Conservation (phyloP, 495 filamentous ascomycete genomes). For the Hapsidospora chrysogenum region DNA sequence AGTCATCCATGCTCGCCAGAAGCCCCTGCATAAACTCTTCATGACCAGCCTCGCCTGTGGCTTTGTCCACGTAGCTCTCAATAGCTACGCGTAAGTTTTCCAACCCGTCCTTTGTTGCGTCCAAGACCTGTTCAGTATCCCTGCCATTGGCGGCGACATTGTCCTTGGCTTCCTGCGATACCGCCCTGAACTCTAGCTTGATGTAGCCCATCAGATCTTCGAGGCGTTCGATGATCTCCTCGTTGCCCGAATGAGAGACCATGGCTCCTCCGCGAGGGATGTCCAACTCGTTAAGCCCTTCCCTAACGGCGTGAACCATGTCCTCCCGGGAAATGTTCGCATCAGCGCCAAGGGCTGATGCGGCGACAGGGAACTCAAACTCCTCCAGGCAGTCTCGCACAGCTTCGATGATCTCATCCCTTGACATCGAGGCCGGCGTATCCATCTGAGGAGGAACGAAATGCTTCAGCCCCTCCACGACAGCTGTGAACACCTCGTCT, state of each 20-base stretch:
- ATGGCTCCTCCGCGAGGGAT: slow-evolving; percentile 22
- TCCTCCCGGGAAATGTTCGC: slow-evolving; percentile 27
- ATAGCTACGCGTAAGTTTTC: slow-evolving; percentile 66
- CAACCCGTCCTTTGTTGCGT: slow-evolving; percentile 72
- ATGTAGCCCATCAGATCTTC: slow-evolving; percentile 61
- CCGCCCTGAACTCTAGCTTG: slow-evolving; percentile 42
- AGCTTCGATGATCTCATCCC: slow-evolving; percentile 59
- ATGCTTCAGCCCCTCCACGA: slow-evolving; percentile 67
- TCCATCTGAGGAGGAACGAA: slow-evolving; percentile 56
- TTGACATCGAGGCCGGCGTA: slow-evolving; percentile 46
- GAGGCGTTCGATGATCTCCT: slow-evolving; percentile 56
- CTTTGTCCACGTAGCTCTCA: slow-evolving; percentile 58
- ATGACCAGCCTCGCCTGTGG: slow-evolving; percentile 47
- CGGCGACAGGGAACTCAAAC: slow-evolving; percentile 44
- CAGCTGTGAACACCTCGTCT: slow-evolving; percentile 65
- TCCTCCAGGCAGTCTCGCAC: slow-evolving; percentile 65
- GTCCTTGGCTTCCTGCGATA: slow-evolving; percentile 50
- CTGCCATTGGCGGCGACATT: slow-evolving; percentile 55
- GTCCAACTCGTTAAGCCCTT: slow-evolving; percentile 30
- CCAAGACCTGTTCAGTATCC: slow-evolving; percentile 67
- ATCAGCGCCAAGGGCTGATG: slow-evolving; percentile 23
- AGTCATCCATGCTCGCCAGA: slow-evolving; percentile 49
- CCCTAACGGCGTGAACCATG: slow-evolving; percentile 35
- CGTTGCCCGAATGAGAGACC: slow-evolving; percentile 15
- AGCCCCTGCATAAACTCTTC: slow-evolving; percentile 67